These are phyloP conservation scores for Apiospora hydei DNA, from an alignment of 2,329 filamentous ascomycete genomes.

Conservation along the genomic window DNA sequence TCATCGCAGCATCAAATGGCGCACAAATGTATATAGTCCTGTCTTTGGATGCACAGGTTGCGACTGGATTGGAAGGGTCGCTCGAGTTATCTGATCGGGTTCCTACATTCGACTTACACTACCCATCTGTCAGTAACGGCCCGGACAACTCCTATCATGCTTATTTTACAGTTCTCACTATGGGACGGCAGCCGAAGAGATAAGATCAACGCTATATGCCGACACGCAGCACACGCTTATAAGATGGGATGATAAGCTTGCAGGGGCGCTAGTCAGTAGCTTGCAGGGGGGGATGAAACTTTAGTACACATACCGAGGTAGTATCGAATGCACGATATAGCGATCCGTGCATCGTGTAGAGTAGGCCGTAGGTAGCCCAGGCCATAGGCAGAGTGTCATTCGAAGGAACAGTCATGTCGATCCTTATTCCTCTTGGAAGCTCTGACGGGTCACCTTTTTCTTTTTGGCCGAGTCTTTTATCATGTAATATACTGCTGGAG, in stretches of 20 bases:
- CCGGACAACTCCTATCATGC: background rate
- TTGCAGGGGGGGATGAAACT: background rate
- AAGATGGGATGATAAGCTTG: background rate
- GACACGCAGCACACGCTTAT: background rate
- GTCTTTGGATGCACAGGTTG: background rate
- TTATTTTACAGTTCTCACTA: background rate
- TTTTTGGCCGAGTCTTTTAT: background rate
- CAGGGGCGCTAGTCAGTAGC: background rate
- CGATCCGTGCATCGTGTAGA: background rate
- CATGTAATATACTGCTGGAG: background rate
- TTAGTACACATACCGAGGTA: background rate
- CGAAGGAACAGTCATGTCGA: background rate
- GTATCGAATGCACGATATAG: background rate
- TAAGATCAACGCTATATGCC: constrained; percentile 8
- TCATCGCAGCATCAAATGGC: background rate
- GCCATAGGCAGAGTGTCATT: background rate
- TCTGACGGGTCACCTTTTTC: background rate
- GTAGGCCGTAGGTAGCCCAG: no score
- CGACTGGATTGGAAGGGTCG: background rate
- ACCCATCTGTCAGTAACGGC: background rate
- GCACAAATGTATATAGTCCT: background rate
- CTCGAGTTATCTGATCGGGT: background rate
- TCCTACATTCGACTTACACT: no score
- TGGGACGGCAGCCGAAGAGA: background rate
- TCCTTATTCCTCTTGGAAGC: background rate